Evolutionary conservation across 345 rosid species (phyloP), one percentile per base, ranked within the genome.

Genomic region (Syzygium jambos): DNA sequence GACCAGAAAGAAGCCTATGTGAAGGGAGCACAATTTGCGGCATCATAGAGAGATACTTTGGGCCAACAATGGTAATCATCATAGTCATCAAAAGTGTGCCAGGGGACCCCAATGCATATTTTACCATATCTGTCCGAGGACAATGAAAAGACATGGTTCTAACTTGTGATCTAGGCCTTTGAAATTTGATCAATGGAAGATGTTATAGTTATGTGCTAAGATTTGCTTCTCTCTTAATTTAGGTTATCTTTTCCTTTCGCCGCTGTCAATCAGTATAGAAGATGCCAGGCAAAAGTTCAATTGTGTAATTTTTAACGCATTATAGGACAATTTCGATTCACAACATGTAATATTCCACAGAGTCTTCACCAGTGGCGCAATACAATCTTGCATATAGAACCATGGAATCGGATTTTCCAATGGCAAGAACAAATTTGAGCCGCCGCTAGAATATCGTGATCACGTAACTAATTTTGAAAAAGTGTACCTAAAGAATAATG

Each of bases 301-400:
- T 30, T 9, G 12, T 9, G 78, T 68, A 2, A 68, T 16, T 30
- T 17, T 4, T 17, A 9, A 2, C 2, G 6, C 41, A 0, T 43
- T 38, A 34, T 68, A 68, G 49, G 82, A 73, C 12, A 27, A 73
- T 19, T 9, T 19, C 49, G 11, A 17, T 73, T 38, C 49, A 19
- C 82, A 5, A 19, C 82, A 11, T 38, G 7, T 38, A 73, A 73
- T 73, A 73, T 38, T 38, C 49, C 27, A 11, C 49, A 38, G 38
- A 34, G 27, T 0, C 82, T 19, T 19, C 82, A 34, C 8, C 5
- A 9, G 19, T 19, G 25, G 19, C 4, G 1, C 2, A 22, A 17
- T 61, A 61, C 38, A 30, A n/a, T 61, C 38, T n/a, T 61, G 73
- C 73, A 13, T n/a, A 30, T 10, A 68, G 23, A 73, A 34, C 49